Conservation (phyloP, 169 alveolate genomes). For the Toxoplasma gondii region DNA sequence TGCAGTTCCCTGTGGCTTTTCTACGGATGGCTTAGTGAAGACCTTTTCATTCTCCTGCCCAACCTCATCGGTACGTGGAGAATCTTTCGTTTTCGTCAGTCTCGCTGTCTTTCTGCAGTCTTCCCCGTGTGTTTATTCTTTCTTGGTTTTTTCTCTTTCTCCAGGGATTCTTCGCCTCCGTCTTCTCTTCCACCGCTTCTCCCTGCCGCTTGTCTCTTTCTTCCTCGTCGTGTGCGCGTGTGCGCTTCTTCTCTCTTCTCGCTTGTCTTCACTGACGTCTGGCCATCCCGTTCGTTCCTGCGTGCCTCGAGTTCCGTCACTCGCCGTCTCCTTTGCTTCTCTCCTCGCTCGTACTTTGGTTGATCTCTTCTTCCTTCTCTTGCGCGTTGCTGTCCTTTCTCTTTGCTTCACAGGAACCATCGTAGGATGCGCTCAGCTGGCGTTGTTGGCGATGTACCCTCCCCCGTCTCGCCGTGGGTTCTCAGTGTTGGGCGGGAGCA, state of each 20-base stretch:
- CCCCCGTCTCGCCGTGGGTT: constrained; percentile 6
- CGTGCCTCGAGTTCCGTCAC: neutral
- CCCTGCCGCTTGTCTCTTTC: neutral
- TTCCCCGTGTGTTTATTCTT: neutral
- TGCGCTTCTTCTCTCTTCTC: neutral
- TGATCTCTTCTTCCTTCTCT: neutral
- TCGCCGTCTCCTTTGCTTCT: neutral
- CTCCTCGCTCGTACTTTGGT: no score
- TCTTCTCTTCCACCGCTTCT: neutral
- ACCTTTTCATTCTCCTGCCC: constrained; percentile 53
- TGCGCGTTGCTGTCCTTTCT: neutral
- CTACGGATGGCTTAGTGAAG: constrained; percentile 56
- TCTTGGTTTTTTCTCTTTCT: neutral
- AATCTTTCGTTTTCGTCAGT: neutral
- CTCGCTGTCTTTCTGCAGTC: neutral
- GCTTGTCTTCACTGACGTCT: neutral
- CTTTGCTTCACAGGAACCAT: constrained; percentile 1
- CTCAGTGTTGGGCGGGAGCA: neutral
- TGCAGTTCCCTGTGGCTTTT: constrained; percentile 49
- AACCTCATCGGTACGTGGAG: constrained; percentile 38
- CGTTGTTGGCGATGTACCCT: neutral
- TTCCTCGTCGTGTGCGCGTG: no score
- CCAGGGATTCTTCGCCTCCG: neutral
- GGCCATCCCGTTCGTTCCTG: neutral
- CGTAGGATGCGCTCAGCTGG: neutral